These are phyloP conservation scores for Pseudocercospora fijiensis DNA, from an alignment of 2,329 filamentous ascomycete species.

Conservation along the genomic window DNA sequence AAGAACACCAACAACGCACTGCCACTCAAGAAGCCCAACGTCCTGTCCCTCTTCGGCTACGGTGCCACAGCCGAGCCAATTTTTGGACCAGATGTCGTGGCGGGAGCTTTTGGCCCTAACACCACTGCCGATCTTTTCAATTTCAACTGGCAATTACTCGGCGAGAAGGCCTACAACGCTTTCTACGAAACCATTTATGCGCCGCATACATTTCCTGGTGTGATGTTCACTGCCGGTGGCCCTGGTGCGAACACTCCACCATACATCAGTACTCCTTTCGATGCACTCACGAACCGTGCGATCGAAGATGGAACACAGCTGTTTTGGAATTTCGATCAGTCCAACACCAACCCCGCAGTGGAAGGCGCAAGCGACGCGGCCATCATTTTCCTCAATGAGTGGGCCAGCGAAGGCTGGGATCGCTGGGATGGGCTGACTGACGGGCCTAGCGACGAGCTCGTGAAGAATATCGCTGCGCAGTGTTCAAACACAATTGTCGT, in stretches of 20 bases:
- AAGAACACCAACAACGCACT: slow-evolving; percentile 63
- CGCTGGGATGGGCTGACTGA: slow-evolving; percentile 27
- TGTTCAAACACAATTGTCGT: slow-evolving; percentile 56
- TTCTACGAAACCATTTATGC: not conserved
- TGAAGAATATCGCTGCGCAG: slow-evolving; percentile 29
- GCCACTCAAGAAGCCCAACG: slow-evolving; percentile 49
- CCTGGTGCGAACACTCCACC: slow-evolving; percentile 25
- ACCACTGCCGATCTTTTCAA: slow-evolving; percentile 3
- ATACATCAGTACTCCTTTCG: slow-evolving; percentile 23
- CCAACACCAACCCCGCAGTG: slow-evolving; percentile 22
- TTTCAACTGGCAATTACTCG: slow-evolving; percentile 5
- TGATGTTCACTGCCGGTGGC: slow-evolving; percentile 25
- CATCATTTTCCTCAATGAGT: slow-evolving; percentile 35
- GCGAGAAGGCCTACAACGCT: not conserved
- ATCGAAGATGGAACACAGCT: slow-evolving; percentile 19
- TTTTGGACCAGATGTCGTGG: not conserved
- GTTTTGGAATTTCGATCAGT: slow-evolving; percentile 2
- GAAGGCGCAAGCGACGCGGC: slow-evolving; percentile 28
- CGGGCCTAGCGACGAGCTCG: slow-evolving; percentile 25
- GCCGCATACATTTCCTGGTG: slow-evolving; percentile 1
- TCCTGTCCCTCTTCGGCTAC: slow-evolving; percentile 41
- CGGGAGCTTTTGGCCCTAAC: not conserved
- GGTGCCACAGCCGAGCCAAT: slow-evolving; percentile 31
- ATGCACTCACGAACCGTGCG: slow-evolving; percentile 19
- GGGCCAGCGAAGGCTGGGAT: slow-evolving; percentile 26